Evolutionary conservation across 352 stramenopile genomes (phyloP).

Genomic region (Ochromonadaceae sp.): DNA sequence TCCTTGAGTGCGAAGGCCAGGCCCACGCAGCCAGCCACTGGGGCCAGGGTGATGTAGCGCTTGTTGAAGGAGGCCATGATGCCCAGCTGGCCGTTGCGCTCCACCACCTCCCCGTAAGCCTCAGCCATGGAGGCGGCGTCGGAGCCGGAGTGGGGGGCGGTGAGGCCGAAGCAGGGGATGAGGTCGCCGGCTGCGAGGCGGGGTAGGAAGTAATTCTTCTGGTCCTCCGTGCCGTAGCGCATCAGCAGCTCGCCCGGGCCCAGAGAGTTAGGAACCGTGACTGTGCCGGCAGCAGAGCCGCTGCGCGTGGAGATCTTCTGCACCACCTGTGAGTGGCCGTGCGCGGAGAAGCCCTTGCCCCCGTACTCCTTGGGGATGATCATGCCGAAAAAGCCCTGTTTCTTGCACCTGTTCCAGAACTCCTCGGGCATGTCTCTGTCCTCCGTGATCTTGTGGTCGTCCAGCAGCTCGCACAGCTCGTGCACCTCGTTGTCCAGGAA

Average conservation of each 20-base stretch:
- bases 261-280: conserved; percentile 92
- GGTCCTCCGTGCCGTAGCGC: conserved; percentile 79
- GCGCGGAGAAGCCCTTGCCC: conserved; percentile 63
- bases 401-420: conserved; percentile 77
- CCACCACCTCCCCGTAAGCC: conserved; percentile 70
- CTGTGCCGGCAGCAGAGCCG: conserved; percentile 58
- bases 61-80: conserved; percentile 93
- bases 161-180: conserved; percentile 92
- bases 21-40: conserved; percentile 86
- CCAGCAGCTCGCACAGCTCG: conserved; percentile 80
- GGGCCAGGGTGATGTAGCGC: conserved; percentile 94
- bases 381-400: conserved; percentile 89
- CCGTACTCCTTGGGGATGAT: conserved; percentile 95
- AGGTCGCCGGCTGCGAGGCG: conserved; percentile 77
- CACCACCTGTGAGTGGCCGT: conserved; percentile 74
- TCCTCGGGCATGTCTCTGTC: conserved; percentile 64
- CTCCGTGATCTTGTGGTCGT: conserved; percentile 86
- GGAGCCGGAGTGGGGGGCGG: conserved; percentile 76
- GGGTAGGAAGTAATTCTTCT: conserved; percentile 90
- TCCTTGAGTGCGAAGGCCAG: conserved; percentile 90
- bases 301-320: conserved; percentile 67
- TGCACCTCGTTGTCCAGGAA: conserved; percentile 92
- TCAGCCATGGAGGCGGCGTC: conserved; percentile 87
- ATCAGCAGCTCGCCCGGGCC: conserved; percentile 85
- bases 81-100: conserved; percentile 79